These are phyloP conservation scores for Mallotus nudiflorus DNA, from an alignment of 345 rosid genomes.

Conservation along the genomic window DNA sequence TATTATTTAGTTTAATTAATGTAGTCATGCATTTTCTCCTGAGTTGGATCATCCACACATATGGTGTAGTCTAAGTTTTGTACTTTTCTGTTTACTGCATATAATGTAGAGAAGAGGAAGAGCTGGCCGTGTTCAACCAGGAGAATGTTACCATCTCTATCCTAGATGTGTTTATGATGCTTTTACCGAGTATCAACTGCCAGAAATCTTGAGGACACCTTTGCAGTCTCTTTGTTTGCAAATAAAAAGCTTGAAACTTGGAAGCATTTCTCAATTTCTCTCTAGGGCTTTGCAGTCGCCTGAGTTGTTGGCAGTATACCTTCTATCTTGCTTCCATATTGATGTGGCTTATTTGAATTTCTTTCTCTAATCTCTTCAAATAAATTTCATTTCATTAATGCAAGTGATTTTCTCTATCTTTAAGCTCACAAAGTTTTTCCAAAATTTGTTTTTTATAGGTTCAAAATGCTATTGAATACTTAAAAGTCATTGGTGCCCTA, in stretches of 20 bases:
- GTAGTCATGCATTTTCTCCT: too few relatives aligned
- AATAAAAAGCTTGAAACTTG: constrained; percentile 82
- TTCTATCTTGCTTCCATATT: constrained; percentile 13
- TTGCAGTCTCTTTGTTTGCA: constrained; percentile 91
- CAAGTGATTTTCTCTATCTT: not conserved
- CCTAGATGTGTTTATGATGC: constrained; percentile 84
- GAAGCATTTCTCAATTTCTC: constrained; percentile 79
- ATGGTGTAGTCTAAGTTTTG: constrained; percentile 5
- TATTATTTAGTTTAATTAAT: too few relatives aligned
- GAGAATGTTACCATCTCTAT: constrained; percentile 88
- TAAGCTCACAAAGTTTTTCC: not conserved
- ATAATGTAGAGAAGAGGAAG: constrained; percentile 82
- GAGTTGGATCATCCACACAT: not conserved
- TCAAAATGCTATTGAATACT: constrained; percentile 86
- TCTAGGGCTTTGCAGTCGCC: constrained; percentile 93
- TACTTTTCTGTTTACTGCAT: constrained; percentile 12
- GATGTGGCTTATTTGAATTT: not conserved
- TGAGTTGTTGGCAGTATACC: constrained; percentile 63
- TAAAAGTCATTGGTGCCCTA: constrained; percentile 83
- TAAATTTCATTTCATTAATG: not conserved
- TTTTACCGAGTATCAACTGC: constrained; percentile 85
- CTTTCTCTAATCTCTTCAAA: not conserved
- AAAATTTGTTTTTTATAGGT: constrained; percentile 45
- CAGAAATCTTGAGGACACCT: constrained; percentile 94
- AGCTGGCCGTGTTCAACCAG: constrained; percentile 93